Evolutionary conservation across 768 basidiomycete species (phyloP), one percentile per base, ranked within the genome.

Genomic region (Chalciporus piperatus): DNA sequence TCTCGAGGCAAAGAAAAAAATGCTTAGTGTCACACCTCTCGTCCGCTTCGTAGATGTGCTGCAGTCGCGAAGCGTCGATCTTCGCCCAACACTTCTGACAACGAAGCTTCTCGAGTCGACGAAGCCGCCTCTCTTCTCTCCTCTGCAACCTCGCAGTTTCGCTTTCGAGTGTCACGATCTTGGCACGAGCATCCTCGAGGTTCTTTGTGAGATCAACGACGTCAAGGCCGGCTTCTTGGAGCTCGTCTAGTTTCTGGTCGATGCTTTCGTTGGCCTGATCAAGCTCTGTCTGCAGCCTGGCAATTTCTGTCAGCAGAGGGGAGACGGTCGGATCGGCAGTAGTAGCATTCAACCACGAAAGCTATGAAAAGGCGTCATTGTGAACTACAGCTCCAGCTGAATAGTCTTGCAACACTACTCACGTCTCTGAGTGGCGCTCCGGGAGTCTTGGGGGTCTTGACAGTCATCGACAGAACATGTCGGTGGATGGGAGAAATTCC

Each of bases 241-340:
- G 82, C 46, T 85, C 83, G 63, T 92, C 90, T 14, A 95, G 76
- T 66, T 94, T 93, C 62, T 92, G 85, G 59, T 95, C 93, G 48
- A 95, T 89, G 59, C 81, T 87, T 32, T 87, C 84, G 63, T 95
- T 92, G 10, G 91, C 92, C 3, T 65, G 76, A 55, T 87, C 85
- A 23, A 94, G 83, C 58, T 93, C 85, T 16, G 73, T 74, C 59
- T 92, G 86, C 33, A 94, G 72, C 20, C 85, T 79, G 45, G 74
- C 76, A 45, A 93, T 88, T 65, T 93, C 87, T 1, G 76, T 70
- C n/a, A 91, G 64, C 16, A 90, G 68, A 28, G 87, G 87, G 3
- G 84, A 74, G 3, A 79, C 68, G 12, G 79, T 74, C 6, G 77
- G 74, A 53, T 87, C 85, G 4, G 74, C 67, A 6, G 76, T 73